Evolutionary conservation across 805 yeast genomes (phyloP).

Genomic region (Metschnikowia noctiluminum): DNA sequence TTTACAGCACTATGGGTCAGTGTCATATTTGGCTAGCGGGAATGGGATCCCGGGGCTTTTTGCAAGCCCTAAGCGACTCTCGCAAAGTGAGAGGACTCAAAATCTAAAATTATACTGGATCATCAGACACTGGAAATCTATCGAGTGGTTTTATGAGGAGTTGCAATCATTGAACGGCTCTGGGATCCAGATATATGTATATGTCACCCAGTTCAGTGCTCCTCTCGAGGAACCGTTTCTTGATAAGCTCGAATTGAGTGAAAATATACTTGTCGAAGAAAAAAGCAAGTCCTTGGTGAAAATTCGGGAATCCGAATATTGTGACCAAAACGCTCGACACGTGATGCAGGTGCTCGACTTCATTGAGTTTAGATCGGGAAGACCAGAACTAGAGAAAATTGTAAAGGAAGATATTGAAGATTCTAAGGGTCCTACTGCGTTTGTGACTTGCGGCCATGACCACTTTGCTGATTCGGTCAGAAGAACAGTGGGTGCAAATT

Average conservation of each 20-base stretch:
- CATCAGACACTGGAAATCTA: constrained; percentile 33
- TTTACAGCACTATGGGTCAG: constrained; percentile 43
- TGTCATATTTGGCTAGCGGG: constrained; percentile 58
- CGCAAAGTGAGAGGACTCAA: constrained; percentile 12
- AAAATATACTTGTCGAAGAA: background rate
- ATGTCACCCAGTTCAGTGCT: constrained; percentile 15
- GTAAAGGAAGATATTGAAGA: constrained; percentile 33
- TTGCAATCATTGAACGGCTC: constrained; percentile 30
- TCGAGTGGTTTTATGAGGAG: constrained; percentile 38
- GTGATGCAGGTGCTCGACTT: constrained; percentile 24
- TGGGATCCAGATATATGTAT: constrained; percentile 35
- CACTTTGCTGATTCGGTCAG: constrained; percentile 56
- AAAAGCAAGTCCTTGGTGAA: background rate
- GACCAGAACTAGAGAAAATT: constrained; percentile 35
- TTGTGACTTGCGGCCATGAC: constrained; percentile 62
- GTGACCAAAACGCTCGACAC: constrained; percentile 3
- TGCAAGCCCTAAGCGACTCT: constrained; percentile 36
- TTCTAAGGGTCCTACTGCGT: constrained; percentile 38
- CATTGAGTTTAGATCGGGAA: constrained; percentile 41
- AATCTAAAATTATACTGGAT: constrained; percentile 28
- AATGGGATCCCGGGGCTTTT: constrained; percentile 59
- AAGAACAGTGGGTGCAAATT: constrained; percentile 38
- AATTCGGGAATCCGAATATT: background rate
- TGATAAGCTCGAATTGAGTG: constrained; percentile 1
- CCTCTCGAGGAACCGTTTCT: constrained; percentile 6